Base-by-base conservation (phyloP, 75 land plant species). In the Pinus albicaulis region DNA sequence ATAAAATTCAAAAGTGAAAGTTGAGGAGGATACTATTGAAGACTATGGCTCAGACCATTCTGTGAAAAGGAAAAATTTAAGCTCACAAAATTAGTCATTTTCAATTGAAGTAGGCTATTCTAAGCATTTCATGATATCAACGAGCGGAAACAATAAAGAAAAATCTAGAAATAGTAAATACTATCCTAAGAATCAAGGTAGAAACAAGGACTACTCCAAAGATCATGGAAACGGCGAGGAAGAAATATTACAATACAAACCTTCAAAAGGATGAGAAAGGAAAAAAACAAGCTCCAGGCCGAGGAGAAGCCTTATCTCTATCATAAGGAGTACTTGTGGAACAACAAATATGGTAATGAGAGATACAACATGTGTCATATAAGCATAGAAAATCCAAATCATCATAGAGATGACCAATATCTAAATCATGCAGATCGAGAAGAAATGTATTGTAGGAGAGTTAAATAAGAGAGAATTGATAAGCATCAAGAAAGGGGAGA, bases 401-500 rank as follows among this genome's bases (percentile, higher is more conserved):
- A 78, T 28, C 74, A 16, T 48, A 36, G 55, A 44, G 56, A 55
- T 55, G 56, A 72, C 31, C 56, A 8, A 5, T 52, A 82, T 80
- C 77, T 78, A 75, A 1, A 34, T 34, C 53, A 71, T 19, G 82
- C 79, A 82, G 86, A 82, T 14, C 76, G n/a, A n/a, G n/a, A n/a
- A n/a, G n/a, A n/a, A n/a, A n/a, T n/a, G n/a, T n/a, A n/a, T n/a
- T n/a, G n/a, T n/a, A n/a, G n/a, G 66, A 52, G 89, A 84, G 52
- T 53, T 60, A 87, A 78, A 77, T n/a, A 59, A 76, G 91, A 84
- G 23, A 57, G 60, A 25, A 72, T 64, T 75, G 89, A 90, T 56
- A 76, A 83, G 83, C 75, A 63, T 19, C 81, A 76, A 73, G 92
- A 90, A 69, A 80, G 85, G 79, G 84, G n/a, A n/a, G n/a, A n/a